Evolutionary conservation across 108 stramenopile genomes (phyloP).

Genomic region (Cafeteria roenbergensis): DNA sequence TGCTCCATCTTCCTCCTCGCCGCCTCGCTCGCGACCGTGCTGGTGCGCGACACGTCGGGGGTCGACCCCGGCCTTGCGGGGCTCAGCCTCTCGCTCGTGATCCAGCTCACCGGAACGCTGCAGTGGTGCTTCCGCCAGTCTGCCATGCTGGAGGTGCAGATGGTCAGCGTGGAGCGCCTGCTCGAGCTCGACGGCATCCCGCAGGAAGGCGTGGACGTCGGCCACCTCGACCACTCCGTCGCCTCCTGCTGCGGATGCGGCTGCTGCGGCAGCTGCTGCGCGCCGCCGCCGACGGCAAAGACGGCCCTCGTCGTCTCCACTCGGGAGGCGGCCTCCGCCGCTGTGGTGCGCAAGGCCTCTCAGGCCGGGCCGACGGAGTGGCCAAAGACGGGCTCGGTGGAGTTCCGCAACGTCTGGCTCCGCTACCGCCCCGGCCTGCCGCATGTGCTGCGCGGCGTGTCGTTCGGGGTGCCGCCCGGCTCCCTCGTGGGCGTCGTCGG

Average conservation of each 20-base stretch:
- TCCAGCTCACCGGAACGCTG: conserved; percentile 19
- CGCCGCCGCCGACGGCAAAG: neutral
- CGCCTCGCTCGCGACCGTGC: conserved; percentile 59
- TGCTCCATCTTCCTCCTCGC: conserved; percentile 51
- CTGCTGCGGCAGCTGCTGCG: neutral
- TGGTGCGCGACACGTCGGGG: conserved; percentile 49
- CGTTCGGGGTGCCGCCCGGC: conserved; percentile 13
- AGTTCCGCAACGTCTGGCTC: conserved; percentile 8
- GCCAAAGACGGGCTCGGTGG: conserved; percentile 8
- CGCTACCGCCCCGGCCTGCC: conserved; percentile 29
- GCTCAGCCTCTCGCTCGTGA: conserved; percentile 1
- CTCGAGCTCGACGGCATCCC: conserved; percentile 8
- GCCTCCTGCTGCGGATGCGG: neutral
- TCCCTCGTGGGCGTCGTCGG: conserved; percentile 30
- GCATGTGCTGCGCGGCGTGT: conserved; percentile 16
- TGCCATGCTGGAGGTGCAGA: conserved; percentile 77
- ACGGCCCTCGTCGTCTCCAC: neutral
- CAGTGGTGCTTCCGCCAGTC: conserved; percentile 50
- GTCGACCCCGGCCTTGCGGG: conserved; percentile 36
- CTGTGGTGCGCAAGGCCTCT: neutral
- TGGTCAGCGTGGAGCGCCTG: conserved; percentile 64
- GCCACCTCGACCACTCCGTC: neutral
- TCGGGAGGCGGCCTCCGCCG: neutral
- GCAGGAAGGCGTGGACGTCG: neutral
- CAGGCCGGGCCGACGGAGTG: conserved; percentile 6